Conservation (phyloP, 1,139 yeast species). For the Spencermartinsiella ligniputridi region DNA sequence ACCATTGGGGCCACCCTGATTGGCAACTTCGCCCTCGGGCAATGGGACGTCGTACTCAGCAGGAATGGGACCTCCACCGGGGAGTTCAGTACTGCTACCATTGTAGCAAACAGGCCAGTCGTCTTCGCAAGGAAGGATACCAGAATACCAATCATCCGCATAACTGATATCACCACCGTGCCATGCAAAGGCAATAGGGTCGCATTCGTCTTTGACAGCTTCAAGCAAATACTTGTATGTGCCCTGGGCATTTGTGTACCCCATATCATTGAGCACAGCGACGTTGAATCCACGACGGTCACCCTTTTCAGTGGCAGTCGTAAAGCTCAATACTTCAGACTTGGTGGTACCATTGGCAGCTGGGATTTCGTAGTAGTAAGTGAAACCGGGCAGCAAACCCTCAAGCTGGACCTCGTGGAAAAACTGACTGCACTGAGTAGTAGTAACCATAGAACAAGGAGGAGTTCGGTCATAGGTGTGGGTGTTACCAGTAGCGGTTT, state of each 20-base stretch:
- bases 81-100: constrained; percentile 14
- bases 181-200: constrained; percentile 11
- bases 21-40: constrained; percentile 19
- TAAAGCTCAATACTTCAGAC: constrained; percentile 12
- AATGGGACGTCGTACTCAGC: constrained; percentile 18
- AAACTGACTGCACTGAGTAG: constrained; percentile 14
- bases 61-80: constrained; percentile 20
- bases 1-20: constrained; percentile 13
- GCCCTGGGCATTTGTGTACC: constrained; percentile 19
- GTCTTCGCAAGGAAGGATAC: constrained; percentile 13
- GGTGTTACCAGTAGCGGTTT: constrained; percentile 9
- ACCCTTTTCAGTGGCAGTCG: constrained; percentile 14
- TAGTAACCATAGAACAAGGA: constrained; percentile 10
- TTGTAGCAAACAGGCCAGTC: constrained; percentile 9
- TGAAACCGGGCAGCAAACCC: constrained; percentile 8
- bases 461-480: constrained; percentile 15
- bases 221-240: constrained; percentile 11
- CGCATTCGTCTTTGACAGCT: constrained; percentile 5
- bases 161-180: constrained; percentile 15
- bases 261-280: constrained; percentile 20
- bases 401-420: constrained; percentile 13
- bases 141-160: constrained; percentile 14
- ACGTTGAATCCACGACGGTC: constrained; percentile 12
- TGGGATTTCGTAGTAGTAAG: constrained; percentile 13
- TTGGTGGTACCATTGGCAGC: constrained; percentile 12